These are phyloP conservation scores for Pseudocercospora vitis DNA, from an alignment of 2,329 filamentous ascomycete genomes.

Conservation along the genomic window DNA sequence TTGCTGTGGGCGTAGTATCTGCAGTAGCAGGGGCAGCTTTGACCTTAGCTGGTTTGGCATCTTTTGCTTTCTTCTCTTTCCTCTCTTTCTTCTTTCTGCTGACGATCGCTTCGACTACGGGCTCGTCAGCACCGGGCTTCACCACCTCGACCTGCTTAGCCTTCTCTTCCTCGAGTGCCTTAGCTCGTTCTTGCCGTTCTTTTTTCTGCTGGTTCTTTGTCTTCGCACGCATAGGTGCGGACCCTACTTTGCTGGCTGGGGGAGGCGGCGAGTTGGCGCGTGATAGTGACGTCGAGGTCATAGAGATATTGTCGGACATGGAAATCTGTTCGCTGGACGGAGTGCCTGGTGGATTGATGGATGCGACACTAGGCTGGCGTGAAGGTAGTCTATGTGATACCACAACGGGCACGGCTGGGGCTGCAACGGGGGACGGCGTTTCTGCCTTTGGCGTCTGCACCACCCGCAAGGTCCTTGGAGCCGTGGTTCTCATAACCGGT, in stretches of 20 bases:
- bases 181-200: conserved; percentile 50
- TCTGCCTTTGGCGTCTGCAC: conserved; percentile 67
- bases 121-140: conserved; percentile 48
- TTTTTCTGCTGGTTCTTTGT: conserved; percentile 81
- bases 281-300: conserved; percentile 71
- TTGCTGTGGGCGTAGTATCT: conserved; percentile 34
- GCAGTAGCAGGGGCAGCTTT: conserved; percentile 28
- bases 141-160: conserved; percentile 52
- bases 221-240: conserved; percentile 65
- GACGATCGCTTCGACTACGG: conserved; percentile 67
- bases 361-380: conserved; percentile 56
- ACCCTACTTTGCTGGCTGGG: conserved; percentile 58
- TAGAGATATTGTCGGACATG: conserved; percentile 65
- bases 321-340: conserved; percentile 72
- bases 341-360: conserved; percentile 66
- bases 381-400: conserved; percentile 45
- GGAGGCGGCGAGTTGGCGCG: conserved; percentile 66
- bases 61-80: conserved; percentile 69
- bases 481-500: conserved; percentile 45
- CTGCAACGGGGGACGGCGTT: conserved; percentile 47
- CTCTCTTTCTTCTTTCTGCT: conserved; percentile 84
- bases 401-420: conserved; percentile 38
- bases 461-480: conserved; percentile 67
- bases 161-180: conserved; percentile 49
- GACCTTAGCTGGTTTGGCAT: conserved; percentile 31